Conservation (phyloP, 2,329 filamentous ascomycete species). For the Fusarium sororula region DNA sequence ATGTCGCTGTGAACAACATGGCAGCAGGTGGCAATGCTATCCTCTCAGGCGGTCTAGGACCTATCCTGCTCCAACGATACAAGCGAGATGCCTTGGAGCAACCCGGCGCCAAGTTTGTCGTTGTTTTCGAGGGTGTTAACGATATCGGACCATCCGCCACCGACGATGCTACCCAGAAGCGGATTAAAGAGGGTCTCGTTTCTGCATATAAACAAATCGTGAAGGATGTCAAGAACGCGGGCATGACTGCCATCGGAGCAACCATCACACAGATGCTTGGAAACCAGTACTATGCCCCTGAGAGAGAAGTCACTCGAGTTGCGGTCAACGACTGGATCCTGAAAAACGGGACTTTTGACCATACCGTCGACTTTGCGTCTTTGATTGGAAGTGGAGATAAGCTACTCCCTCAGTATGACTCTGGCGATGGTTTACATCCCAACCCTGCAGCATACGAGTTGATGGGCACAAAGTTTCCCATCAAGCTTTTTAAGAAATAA, state of each 20-base stretch:
- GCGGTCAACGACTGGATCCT: conserved; percentile 26
- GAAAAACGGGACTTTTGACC: conserved; percentile 14
- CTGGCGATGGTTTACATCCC: conserved; percentile 23
- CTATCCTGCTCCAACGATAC: conserved; percentile 21
- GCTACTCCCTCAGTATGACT: conserved; percentile 15
- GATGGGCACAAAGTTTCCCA: conserved; percentile 17
- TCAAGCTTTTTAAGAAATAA: neutral
- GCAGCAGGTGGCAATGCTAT: conserved; percentile 29
- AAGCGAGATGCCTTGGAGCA: conserved; percentile 23
- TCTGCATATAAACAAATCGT: conserved; percentile 11
- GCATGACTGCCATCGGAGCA: conserved; percentile 5
- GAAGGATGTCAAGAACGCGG: neutral
- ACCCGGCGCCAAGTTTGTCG: conserved; percentile 8
- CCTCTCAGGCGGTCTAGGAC: conserved; percentile 18
- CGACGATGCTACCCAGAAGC: conserved; percentile 7
- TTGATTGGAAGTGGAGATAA: conserved; percentile 22
- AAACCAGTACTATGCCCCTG: conserved; percentile 14
- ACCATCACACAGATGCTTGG: conserved; percentile 25
- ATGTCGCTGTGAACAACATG: conserved; percentile 30
- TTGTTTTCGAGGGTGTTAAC: conserved; percentile 21
- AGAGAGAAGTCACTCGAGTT: conserved; percentile 8
- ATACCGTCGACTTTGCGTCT: conserved; percentile 20
- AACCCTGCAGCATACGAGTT: conserved; percentile 17
- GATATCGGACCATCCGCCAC: conserved; percentile 14
- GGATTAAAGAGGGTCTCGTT: neutral